A percentile compares a stretch with the other conserved stretches of the same genome.
Conservation (phyloP, 257 asterid genomes). For the Apocynum venetum region DNA sequence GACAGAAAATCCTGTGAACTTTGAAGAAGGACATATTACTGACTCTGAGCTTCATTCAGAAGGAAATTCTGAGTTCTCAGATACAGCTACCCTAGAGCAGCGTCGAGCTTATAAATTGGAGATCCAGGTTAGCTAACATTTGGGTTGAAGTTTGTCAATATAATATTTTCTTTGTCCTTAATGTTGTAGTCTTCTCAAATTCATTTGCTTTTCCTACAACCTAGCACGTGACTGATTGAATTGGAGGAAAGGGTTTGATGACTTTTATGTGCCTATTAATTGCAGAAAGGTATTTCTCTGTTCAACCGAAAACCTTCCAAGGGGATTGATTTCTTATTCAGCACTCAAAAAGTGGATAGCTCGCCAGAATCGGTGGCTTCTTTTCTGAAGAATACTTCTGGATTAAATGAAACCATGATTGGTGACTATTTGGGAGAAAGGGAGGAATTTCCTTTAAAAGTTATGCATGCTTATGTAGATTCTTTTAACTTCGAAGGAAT, state of each 20-base stretch:
- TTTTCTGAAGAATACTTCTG: slow-evolving; percentile 83
- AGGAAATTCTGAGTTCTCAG: slow-evolving; percentile 57
- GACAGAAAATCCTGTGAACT: slow-evolving; percentile 38
- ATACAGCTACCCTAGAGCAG: slow-evolving; percentile 87
- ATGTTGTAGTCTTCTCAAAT: not conserved
- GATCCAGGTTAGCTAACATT: slow-evolving; percentile 68
- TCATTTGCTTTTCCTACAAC: not conserved
- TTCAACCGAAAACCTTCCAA: slow-evolving; percentile 95
- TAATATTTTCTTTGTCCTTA: slow-evolving; percentile 2
- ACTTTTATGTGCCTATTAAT: slow-evolving; percentile 10
- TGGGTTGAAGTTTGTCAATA: not conserved
- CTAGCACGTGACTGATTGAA: slow-evolving; percentile 2
- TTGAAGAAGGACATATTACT: slow-evolving; percentile 58
- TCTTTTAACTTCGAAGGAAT: slow-evolving; percentile 84
- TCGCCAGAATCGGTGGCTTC: slow-evolving; percentile 89
- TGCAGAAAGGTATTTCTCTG: slow-evolving; percentile 95
- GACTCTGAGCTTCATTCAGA: slow-evolving; percentile 74
- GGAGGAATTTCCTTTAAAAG: slow-evolving; percentile 90
- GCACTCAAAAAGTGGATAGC: slow-evolving; percentile 69
- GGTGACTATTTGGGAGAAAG: slow-evolving; percentile 98
- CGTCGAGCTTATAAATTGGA: slow-evolving; percentile 94
- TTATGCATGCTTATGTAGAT: slow-evolving; percentile 98
- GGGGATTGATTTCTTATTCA: slow-evolving; percentile 87
- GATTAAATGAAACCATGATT: slow-evolving; percentile 81
- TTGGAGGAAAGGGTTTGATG: not conserved